Base-by-base conservation (phyloP, 805 yeast genomes). In the Cephaloascus fragrans region DNA sequence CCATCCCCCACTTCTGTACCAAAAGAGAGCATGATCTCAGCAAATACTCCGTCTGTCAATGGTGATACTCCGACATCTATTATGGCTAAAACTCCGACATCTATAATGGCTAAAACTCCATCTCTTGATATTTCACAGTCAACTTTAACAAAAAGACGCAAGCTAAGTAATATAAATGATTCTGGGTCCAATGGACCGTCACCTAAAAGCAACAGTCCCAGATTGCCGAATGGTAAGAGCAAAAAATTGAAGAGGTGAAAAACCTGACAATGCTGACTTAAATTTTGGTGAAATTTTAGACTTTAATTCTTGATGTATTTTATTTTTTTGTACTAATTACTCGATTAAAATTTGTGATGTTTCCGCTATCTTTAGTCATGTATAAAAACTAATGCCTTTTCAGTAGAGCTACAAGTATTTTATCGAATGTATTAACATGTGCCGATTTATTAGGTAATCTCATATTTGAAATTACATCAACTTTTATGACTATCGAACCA, bases 41-140 rank as follows among this genome's bases (percentile, higher is more conserved):
- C 35, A 14, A 31, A 6, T 26, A n/a, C n/a, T n/a, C n/a, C n/a
- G n/a, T n/a, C n/a, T n/a, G n/a, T n/a, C n/a, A n/a, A n/a, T n/a
- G n/a, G n/a, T n/a, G n/a, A n/a, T n/a, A 23, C 28, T 23, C 3
- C n/a, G 32, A n/a, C 12, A 26, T 8, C 37, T 18, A 19, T 4
- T 6, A 19, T 9, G n/a, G 32, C n/a, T 32, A 39, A 36, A 41
- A 42, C 42, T 38, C 19, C 45, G 46, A 18, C n/a, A 29, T 32
- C 3, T 41, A 44, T 20, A 23, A 44, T 38, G 28, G 50, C 49
- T 39, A 47, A 40, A 6, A 44, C 48, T 4, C 37, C 50, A 1
- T 42, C 42, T 20, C 41, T 61, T 20, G 67, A 61, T 29, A 31
- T 61, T 14, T 52, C 62, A 4, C 62, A 57, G 39, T 56, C 63